Evolutionary conservation across 331 rosid genomes (phyloP).

Genomic region (Acacia pycnantha): DNA sequence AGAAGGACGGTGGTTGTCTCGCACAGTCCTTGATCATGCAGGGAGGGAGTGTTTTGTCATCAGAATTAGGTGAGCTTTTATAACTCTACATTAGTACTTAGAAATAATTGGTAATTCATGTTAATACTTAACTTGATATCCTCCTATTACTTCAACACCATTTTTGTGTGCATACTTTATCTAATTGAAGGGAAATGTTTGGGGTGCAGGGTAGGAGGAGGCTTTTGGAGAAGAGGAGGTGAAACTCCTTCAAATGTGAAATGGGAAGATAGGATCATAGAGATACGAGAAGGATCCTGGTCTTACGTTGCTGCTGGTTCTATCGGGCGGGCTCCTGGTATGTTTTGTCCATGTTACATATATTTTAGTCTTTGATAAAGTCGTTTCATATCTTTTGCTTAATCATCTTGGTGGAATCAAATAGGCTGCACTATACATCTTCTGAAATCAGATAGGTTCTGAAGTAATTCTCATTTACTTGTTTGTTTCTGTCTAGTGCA

Average conservation of each 20-base stretch:
- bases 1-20: constrained; percentile 96
- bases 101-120: neutral
- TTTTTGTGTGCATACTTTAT: neutral
- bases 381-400: constrained; percentile 6
- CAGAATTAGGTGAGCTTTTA: constrained; percentile 62
- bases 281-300: constrained; percentile 95
- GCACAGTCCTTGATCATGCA: constrained; percentile 92
- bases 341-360: constrained; percentile 35
- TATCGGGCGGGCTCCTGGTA: constrained; percentile 89
- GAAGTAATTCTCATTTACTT: constrained; percentile 37
- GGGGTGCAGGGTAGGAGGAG: constrained; percentile 74
- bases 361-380: neutral
- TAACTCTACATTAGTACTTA: neutral
- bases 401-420: neutral
- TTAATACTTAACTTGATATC: constrained; percentile 14
- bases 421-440: neutral
- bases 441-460: neutral
- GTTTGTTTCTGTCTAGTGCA: constrained; percentile 73
- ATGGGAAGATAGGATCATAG: constrained; percentile 86
- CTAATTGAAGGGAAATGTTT: constrained; percentile 7
- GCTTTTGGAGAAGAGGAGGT: constrained; percentile 96
- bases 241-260: constrained; percentile 77
- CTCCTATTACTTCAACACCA: neutral
- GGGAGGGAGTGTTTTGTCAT: constrained; percentile 93
- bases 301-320: constrained; percentile 84